phyloP scores from a whole-genome alignment of 2,329 filamentous ascomycete species.

The Trichoderma cornu-damae region DNA sequence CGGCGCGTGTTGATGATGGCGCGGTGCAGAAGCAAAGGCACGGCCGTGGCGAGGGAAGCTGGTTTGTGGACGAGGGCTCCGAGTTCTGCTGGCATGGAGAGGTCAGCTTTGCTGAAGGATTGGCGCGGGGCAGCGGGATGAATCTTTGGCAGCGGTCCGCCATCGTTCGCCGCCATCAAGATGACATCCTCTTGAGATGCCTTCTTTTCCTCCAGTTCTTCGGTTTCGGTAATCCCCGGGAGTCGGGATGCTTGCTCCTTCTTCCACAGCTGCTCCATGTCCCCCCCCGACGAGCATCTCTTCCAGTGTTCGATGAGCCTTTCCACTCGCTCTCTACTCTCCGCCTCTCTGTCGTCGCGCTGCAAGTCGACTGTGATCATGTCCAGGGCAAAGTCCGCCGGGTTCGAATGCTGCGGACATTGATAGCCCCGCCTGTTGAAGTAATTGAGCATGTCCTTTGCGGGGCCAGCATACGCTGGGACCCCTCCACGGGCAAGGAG shows the following conservation, averaged over 20 bases:
- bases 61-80: conserved; percentile 61
- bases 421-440: conserved; percentile 56
- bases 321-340: conserved; percentile 58
- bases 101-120: conserved; percentile 39
- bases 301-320: conserved; percentile 57
- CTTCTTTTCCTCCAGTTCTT: conserved; percentile 25
- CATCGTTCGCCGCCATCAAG: not conserved
- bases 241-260: conserved; percentile 21
- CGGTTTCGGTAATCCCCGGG: conserved; percentile 28
- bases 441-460: conserved; percentile 59
- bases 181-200: not conserved
- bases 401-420: conserved; percentile 66
- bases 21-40: conserved; percentile 63
- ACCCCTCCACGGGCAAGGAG: conserved; percentile 65
- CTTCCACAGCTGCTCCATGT: conserved; percentile 13
- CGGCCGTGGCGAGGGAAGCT: conserved; percentile 56
- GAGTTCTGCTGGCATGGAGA: conserved; percentile 66
- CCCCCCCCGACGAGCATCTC: conserved; percentile 2
- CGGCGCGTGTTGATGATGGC: conserved; percentile 64
- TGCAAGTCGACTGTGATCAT: conserved; percentile 72
- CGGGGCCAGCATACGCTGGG: conserved; percentile 62
- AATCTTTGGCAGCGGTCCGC: not conserved
- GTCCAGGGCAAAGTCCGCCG: conserved; percentile 72
- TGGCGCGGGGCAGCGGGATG: conserved; percentile 31
- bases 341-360: conserved; percentile 55